Evolutionary conservation across 768 basidiomycete genomes (phyloP).

Genomic region (Leucocoprinus sp.): DNA sequence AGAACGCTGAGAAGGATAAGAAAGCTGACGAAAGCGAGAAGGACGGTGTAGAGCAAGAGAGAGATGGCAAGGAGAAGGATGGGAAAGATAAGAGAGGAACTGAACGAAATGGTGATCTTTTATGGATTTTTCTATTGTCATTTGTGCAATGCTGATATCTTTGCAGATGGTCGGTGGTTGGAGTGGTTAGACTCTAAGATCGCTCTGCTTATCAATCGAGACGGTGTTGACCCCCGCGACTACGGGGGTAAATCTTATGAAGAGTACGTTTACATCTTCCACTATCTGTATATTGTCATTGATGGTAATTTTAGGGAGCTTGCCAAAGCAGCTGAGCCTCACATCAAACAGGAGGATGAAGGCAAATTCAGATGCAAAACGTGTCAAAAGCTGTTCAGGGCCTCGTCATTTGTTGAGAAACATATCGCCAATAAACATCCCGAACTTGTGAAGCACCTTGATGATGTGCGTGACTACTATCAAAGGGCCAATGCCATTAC

Average conservation of each 20-base stretch:
- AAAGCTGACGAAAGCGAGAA: slow-evolving; percentile 34
- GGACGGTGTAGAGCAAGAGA: slow-evolving; percentile 27
- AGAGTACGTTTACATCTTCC: slow-evolving; percentile 44
- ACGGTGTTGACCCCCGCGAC: slow-evolving; percentile 75
- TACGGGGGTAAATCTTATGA: slow-evolving; percentile 88
- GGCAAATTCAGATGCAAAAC: slow-evolving; percentile 95
- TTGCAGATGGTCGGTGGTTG: slow-evolving; percentile 77
- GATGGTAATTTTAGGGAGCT: slow-evolving; percentile 53
- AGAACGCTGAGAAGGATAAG: slow-evolving; percentile 40
- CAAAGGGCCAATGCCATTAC: not conserved
- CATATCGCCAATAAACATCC: slow-evolving; percentile 94
- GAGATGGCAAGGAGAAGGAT: slow-evolving; percentile 18
- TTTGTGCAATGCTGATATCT: slow-evolving; percentile 9
- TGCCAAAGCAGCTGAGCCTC: slow-evolving; percentile 65
- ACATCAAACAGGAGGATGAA: slow-evolving; percentile 93
- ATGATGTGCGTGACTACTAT: slow-evolving; percentile 49
- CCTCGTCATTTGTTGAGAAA: slow-evolving; percentile 94
- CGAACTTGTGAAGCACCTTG: slow-evolving; percentile 74
- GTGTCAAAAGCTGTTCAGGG: slow-evolving; percentile 97
- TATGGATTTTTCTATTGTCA: slow-evolving; percentile 17
- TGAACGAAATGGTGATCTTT: slow-evolving; percentile 14
- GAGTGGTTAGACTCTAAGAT: slow-evolving; percentile 86
- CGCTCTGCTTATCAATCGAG: slow-evolving; percentile 68
- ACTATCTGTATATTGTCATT: not conserved
- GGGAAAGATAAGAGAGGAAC: slow-evolving; percentile 30